phyloP scores from a whole-genome alignment of 257 asterid genomes.

The Fraxinus anomala region DNA sequence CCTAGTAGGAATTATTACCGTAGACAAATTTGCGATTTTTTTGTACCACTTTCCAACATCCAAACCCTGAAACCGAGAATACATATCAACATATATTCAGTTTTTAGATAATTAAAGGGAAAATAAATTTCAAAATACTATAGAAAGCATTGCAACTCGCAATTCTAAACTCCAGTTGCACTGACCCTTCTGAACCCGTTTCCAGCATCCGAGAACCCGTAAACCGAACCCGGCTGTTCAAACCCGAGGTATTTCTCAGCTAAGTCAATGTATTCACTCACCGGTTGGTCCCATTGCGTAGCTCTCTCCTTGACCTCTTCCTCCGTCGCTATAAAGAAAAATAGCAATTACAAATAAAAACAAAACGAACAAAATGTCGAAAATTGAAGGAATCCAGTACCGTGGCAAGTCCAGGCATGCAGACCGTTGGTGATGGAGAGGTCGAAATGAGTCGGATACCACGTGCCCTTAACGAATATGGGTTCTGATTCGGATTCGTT shows the following conservation, averaged over 20 bases:
- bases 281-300: conserved; percentile 85
- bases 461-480: conserved; percentile 81
- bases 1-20: neutral
- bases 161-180: neutral
- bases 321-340: conserved; percentile 56
- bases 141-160: neutral
- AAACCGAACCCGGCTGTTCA: conserved; percentile 84
- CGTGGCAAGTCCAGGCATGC: conserved; percentile 75
- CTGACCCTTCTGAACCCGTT: conserved; percentile 75
- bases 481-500: conserved; percentile 40
- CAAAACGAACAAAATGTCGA: neutral
- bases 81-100: neutral
- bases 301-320: conserved; percentile 90
- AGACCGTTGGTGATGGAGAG: conserved; percentile 70
- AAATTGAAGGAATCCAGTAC: conserved; percentile 31
- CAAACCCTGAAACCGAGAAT: neutral
- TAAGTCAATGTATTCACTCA: conserved; percentile 65
- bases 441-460: conserved; percentile 74
- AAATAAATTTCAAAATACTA: neutral
- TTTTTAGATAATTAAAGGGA: neutral
- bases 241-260: conserved; percentile 78
- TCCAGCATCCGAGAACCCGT: conserved; percentile 83
- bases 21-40: neutral
- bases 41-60: neutral
- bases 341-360: neutral